These are phyloP conservation scores for Linum usitatissimum DNA, from an alignment of 345 rosid species.

Conservation along the genomic window DNA sequence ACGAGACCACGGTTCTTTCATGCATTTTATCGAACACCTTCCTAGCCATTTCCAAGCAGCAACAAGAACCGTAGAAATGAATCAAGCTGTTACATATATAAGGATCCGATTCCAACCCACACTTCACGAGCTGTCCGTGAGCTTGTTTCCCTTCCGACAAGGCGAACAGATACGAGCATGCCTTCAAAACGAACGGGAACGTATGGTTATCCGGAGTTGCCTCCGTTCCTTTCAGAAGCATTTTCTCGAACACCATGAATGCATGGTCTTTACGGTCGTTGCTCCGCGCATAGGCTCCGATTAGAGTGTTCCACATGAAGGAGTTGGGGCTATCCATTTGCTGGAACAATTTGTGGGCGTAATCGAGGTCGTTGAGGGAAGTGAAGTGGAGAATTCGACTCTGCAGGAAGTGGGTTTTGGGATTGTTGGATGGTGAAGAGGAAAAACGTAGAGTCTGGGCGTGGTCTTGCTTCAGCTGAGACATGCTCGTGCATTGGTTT, in stretches of 20 bases:
- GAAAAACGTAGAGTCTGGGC: constrained; percentile 52
- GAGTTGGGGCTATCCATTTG: constrained; percentile 39
- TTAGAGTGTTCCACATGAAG: constrained; percentile 84
- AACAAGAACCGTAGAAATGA: constrained; percentile 63
- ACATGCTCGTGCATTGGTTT: constrained; percentile 38
- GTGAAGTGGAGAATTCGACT: constrained; percentile 52
- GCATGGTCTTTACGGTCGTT: constrained; percentile 44
- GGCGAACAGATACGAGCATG: constrained; percentile 57
- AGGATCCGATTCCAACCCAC: constrained; percentile 48
- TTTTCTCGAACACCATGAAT: constrained; percentile 27
- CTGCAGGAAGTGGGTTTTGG: constrained; percentile 37
- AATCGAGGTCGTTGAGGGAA: constrained; percentile 35
- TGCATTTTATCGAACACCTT: constrained; percentile 58
- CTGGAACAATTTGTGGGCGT: constrained; percentile 41
- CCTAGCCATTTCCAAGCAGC: constrained; percentile 38
- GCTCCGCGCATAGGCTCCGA: constrained; percentile 53
- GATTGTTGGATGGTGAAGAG: constrained; percentile 23
- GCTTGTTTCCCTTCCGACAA: constrained; percentile 54
- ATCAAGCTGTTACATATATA: constrained; percentile 70
- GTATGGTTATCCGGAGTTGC: constrained; percentile 56
- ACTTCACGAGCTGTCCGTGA: constrained; percentile 56
- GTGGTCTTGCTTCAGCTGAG: constrained; percentile 61
- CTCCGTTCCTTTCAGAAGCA: constrained; percentile 44
- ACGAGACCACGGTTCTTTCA: constrained; percentile 57
- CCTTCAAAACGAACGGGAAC: constrained; percentile 74